phyloP scores from a whole-genome alignment of 169 alveolate species.

The Eimeria acervulina region DNA sequence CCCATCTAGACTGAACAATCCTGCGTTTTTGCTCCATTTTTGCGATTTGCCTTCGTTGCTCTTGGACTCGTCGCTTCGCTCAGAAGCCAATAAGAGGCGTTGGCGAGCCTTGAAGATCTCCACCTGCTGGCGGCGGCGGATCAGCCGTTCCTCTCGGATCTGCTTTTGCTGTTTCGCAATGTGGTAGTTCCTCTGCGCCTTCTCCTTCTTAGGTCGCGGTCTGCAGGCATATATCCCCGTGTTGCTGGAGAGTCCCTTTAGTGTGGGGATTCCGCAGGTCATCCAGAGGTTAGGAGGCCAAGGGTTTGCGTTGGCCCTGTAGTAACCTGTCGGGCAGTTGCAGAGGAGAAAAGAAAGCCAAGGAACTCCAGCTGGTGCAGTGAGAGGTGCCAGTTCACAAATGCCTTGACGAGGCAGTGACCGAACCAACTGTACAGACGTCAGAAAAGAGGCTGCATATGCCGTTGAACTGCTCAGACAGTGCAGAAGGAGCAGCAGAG shows the following conservation, averaged over 20 bases:
- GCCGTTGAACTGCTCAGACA: constrained; percentile 24
- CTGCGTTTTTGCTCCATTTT: not conserved
- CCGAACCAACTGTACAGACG: not conserved
- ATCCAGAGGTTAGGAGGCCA: not conserved
- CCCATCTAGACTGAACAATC: constrained; percentile 1
- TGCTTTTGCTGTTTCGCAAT: constrained; percentile 54
- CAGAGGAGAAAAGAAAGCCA: not conserved
- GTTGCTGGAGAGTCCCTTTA: not conserved
- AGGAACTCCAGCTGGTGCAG: not conserved
- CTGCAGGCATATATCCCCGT: constrained; percentile 43
- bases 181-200: constrained; percentile 33
- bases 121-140: constrained; percentile 70
- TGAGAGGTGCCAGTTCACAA: not conserved
- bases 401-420: not conserved
- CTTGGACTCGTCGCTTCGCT: not conserved
- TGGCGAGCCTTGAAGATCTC: constrained; percentile 21
- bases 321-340: not conserved
- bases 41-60: not conserved
- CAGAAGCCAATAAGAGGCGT: constrained; percentile 16
- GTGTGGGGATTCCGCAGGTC: not conserved
- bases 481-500: constrained; percentile 64
- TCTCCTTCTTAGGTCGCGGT: constrained; percentile 70
- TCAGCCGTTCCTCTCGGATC: constrained; percentile 25
- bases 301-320: not conserved
- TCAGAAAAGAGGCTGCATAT: not conserved